A percentile compares a stretch with the other conserved stretches of the same genome.
phyloP scores from a whole-genome alignment of 1,139 yeast genomes.

The Kodamaea suecica region DNA sequence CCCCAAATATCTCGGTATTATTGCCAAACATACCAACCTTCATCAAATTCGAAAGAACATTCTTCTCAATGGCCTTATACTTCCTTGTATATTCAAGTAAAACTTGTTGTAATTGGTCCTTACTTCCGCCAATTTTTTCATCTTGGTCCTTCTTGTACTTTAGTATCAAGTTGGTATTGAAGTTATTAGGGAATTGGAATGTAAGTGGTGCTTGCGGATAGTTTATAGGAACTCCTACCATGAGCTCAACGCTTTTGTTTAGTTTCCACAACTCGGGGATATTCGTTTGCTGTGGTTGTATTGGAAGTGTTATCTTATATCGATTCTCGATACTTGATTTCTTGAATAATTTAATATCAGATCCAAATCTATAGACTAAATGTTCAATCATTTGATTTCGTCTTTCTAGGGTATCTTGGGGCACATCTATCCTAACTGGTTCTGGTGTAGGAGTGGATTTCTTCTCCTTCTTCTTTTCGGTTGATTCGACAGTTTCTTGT shows the following conservation, averaged over 20 bases:
- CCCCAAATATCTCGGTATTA: slow-evolving; percentile 19
- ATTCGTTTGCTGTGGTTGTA: slow-evolving; percentile 8
- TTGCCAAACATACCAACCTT: slow-evolving; percentile 15
- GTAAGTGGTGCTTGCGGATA: slow-evolving; percentile 16
- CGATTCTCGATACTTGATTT: slow-evolving; percentile 18
- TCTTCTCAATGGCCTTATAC: slow-evolving; percentile 22
- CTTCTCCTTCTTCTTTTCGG: slow-evolving; percentile 2
- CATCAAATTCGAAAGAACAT: slow-evolving; percentile 22
- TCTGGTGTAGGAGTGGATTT: slow-evolving; percentile 1
- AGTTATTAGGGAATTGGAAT: slow-evolving; percentile 24
- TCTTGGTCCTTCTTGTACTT: slow-evolving; percentile 16
- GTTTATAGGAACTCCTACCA: slow-evolving; percentile 17
- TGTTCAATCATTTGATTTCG: slow-evolving; percentile 22
- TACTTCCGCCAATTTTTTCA: slow-evolving; percentile 5
- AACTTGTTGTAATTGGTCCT: slow-evolving; percentile 8
- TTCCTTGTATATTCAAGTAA: slow-evolving; percentile 17
- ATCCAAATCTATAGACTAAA: slow-evolving; percentile 23
- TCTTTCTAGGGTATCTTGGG: slow-evolving; percentile 12
- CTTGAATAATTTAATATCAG: slow-evolving; percentile 26
- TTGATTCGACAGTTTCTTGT: too few species aligned
- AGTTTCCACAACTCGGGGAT: slow-evolving; percentile 16
- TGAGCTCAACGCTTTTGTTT: slow-evolving; percentile 15
- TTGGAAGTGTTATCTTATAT: slow-evolving; percentile 24
- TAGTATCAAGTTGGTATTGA: slow-evolving; percentile 23
- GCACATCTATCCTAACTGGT: slow-evolving; percentile 4